phyloP scores from a whole-genome alignment of 73 alveolate species.

The Tetrahymena thermophila region DNA sequence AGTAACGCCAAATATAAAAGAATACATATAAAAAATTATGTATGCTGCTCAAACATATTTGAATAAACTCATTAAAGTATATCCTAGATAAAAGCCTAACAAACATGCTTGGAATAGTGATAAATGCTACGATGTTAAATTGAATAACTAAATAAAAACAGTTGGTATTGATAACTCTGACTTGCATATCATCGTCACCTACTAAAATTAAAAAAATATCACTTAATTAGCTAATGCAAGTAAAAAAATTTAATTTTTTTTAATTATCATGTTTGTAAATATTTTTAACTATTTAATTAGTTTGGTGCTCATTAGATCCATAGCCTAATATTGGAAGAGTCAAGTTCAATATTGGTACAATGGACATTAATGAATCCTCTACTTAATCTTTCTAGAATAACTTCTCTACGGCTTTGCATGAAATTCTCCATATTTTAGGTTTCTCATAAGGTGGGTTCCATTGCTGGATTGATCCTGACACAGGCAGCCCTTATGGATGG shows the following conservation, averaged over 20 bases:
- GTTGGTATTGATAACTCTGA: not conserved
- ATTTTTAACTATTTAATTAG: too few species aligned
- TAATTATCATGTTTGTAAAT: not conserved
- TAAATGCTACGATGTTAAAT: not conserved
- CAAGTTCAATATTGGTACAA: not conserved
- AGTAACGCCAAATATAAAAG: not conserved
- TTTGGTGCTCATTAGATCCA: not conserved
- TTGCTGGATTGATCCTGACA: not conserved
- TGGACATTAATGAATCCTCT: not conserved
- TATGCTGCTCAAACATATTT: not conserved
- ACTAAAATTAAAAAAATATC: too few species aligned
- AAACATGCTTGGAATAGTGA: not conserved
- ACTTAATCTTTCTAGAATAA: not conserved
- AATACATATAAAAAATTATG: not conserved
- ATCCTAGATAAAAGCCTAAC: not conserved
- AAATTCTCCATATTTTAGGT: not conserved
- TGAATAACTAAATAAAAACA: not conserved
- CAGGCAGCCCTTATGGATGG: not conserved
- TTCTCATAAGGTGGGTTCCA: not conserved
- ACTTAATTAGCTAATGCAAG: not conserved
- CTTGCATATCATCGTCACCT: not conserved
- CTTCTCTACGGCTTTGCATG: not conserved
- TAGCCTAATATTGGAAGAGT: not conserved
- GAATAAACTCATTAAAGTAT: not conserved
- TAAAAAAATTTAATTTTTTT: too few species aligned